phyloP scores from a whole-genome alignment of 106 monocot species.

The Amphibolis antarctica region DNA sequence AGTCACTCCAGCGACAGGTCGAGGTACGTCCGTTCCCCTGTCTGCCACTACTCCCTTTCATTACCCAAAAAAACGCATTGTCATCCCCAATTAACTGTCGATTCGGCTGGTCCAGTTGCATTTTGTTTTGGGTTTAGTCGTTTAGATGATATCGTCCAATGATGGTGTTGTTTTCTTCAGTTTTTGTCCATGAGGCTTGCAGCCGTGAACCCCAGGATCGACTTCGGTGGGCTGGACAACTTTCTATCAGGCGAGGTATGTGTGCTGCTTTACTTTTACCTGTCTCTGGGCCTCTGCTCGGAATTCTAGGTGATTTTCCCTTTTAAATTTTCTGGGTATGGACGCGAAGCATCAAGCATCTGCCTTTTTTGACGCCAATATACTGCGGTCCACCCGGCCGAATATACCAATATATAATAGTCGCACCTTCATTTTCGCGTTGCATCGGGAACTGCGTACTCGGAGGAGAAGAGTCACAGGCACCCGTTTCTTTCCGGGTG shows the following conservation, averaged over 20 bases:
- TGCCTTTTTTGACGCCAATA: no score
- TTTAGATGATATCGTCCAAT: not conserved
- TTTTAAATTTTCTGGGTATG: not conserved
- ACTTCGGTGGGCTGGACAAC: slow-evolving; percentile 18
- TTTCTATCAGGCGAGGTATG: slow-evolving; percentile 1
- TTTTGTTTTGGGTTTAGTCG: not conserved
- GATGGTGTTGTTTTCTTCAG: not conserved
- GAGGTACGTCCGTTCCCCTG: slow-evolving; percentile 13
- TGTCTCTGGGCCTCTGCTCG: not conserved
- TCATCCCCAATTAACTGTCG: not conserved
- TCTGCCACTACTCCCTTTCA: not conserved
- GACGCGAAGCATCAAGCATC: no score
- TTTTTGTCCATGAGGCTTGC: slow-evolving; percentile 19
- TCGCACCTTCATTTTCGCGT: no score
- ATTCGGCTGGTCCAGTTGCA: not conserved
- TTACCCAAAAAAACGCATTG: no score
- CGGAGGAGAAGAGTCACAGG: no score
- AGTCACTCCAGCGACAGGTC: slow-evolving; percentile 26
- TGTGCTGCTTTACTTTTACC: not conserved
- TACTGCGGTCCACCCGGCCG: no score
- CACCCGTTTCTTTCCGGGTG: no score
- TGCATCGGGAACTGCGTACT: no score
- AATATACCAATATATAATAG: no score
- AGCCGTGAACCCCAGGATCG: slow-evolving; percentile 23
- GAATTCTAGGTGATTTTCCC: not conserved